Base-by-base conservation (phyloP, 345 rosid species). In the Rhizophora apiculata region DNA sequence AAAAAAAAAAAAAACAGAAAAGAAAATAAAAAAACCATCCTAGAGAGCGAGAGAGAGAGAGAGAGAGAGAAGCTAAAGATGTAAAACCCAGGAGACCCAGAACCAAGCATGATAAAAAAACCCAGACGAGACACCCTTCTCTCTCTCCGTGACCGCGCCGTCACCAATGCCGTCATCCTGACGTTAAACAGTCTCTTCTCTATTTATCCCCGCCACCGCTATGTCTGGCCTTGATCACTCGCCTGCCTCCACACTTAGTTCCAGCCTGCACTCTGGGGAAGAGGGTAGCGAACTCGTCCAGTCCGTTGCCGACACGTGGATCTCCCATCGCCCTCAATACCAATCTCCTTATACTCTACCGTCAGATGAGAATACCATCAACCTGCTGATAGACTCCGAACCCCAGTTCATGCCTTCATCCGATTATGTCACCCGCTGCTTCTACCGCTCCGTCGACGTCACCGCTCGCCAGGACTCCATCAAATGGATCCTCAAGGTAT, bases 401-500 rank as follows among this genome's bases (percentile, higher is more conserved):
- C 29, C 68, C 46, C 74, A 52, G 67, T 77, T 74, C 61, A 69
- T 75, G 81, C 85, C 85, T 8, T 59, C 5, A 5, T 24, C 46
- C 18, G 86, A 82, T 79, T 85, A 84, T 67, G 76, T 76, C 69
- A 76, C 32, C 7, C 85, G 79, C 57, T 84, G 72, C 79, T 85
- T 74, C 26, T 64, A 71, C 75, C 78, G 84, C 34, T 69, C 79
- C 72, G 22, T 81, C 63, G 74, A 79, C 82, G 70, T 69, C 72
- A 82, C 84, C 62, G 82, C 89, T 10, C 86, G 88, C 26, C 89
- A 83, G 65, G 92, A 87, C 72, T 87, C 86, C 78, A 82, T 87
- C 63, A 85, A 81, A 76, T 87, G 89, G 92, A 87, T 87, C 81
- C 82, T 82, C 66, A 82, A 82, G 83, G 88, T 55, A 24, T 22